Base-by-base conservation (phyloP, 352 stramenopile species). In the Globisporangium spinosum region DNA sequence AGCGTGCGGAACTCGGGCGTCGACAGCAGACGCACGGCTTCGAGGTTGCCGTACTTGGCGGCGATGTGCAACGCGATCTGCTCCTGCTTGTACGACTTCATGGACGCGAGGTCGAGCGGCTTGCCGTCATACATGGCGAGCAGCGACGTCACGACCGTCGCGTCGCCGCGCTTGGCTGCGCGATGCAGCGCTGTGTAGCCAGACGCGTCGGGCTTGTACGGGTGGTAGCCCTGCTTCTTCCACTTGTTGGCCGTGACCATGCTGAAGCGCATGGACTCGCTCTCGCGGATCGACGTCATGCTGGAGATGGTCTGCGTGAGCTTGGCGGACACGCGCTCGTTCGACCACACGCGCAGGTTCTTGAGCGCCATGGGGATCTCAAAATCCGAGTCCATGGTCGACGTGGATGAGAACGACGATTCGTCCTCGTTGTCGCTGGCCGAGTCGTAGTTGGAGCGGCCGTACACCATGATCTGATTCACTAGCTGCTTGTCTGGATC, bases 301-400 rank as follows among this genome's bases (percentile, higher is more conserved):
- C 72, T 76, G 22, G 70, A 78, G 59, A 93, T 80, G 32, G 71
- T 75, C 58, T 83, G 72, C 59, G 82, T 90, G 53, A 93, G 72
- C 59, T 83, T 82, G 58, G 67, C 74, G 12, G 85, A 93, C 67
- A 91, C 78, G 65, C 81, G 82, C 62, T 91, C 79, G 67, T 81
- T 93, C 45, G 55, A 76, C 82, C 82, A 90, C 2, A 79, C 67
- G 74, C 87, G 76, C 60, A 91, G 76, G 29, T 74, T 74, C 68
- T 89, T 82, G 32, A 93, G 75, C 61, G 79, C 79, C 69, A 84
- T 81, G 23, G 85, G 85, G 67, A 91, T 89, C 73, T 93, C 85
- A 67, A 89, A 91, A 73, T 93, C 85, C 67, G 83, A 93, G 80
- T 91, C 85, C 83, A 93, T 91, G 22, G 83, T 91, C 17, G 85